Conservation (phyloP, 768 basidiomycete genomes). For the Psilocybe tampanensis region DNA sequence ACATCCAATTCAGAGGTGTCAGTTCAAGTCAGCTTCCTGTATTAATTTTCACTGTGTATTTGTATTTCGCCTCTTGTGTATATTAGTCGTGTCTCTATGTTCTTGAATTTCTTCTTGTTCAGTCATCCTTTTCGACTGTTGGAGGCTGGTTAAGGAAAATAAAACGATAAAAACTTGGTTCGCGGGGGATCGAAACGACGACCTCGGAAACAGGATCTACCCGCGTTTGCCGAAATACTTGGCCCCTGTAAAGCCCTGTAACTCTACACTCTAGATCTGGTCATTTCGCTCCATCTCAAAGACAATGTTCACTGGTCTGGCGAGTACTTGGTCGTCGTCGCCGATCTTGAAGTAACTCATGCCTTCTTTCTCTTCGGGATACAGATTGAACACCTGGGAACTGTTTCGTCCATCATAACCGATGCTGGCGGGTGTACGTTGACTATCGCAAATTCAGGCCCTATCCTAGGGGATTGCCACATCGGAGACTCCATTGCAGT, state of each 20-base stretch:
- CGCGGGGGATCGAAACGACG: no score
- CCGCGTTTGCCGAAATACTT: no score
- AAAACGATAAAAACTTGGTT: no score
- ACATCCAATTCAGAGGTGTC: no score
- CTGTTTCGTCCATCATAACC: constrained; percentile 61
- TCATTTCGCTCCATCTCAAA: background rate
- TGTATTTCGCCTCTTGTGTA: background rate
- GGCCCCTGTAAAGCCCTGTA: constrained; percentile 1
- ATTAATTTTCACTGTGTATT: background rate
- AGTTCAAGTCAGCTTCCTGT: no score
- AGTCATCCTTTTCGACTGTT: no score
- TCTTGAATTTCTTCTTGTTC: background rate
- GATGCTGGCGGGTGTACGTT: constrained; percentile 83
- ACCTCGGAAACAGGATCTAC: no score
- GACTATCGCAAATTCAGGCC: constrained; percentile 67
- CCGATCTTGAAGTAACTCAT: background rate
- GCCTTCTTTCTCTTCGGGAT: constrained; percentile 3
- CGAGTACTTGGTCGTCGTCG: constrained; percentile 34
- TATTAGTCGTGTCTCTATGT: no score
- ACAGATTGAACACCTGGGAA: constrained; percentile 91
- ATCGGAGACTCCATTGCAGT: constrained; percentile 95
- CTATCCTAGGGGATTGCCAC: constrained; percentile 86
- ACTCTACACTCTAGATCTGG: no score
- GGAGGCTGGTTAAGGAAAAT: no score
- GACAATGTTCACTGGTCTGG: constrained; percentile 80